Base-by-base conservation (phyloP, 352 stramenopile species). In the Phytophthora pseudosyringae region DNA sequence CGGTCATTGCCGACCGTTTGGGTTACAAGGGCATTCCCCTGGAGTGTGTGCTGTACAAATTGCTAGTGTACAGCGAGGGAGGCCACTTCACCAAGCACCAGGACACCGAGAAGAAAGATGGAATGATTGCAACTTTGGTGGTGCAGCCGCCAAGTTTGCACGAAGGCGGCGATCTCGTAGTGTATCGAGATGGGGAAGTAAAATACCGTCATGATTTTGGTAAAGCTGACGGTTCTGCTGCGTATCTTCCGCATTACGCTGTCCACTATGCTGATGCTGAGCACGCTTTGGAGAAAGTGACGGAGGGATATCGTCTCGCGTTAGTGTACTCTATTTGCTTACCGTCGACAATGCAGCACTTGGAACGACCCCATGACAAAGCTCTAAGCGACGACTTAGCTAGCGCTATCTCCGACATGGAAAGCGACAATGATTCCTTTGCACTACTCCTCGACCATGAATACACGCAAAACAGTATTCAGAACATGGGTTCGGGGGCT, bases 51-150 rank as follows among this genome's bases (percentile, higher is more conserved):
- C 46, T 62, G 33, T 82, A 83, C 69, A 86, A 88, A 63, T 21
- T 88, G 41, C 53, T 86, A 25, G 46, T 86, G 31, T 86, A 85
- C n/a, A 76, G 70, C n/a, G 26, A 51, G 18, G 16, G 59, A 18
- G 75, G 66, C 12, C 76, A 83, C 45, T 84, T 82, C 47, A 40
- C 66, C 4, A 69, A 70, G 18, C 76, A 88, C 52, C 68, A 77
- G 39, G 76, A 87, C 52, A 86, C 73, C 35, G 76, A 88, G 64
- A 86, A 86, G 39, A 60, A 86, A 52, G 54, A 61, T 15, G 75
- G 74, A 13, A 84, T 81, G 79, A 80, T 84, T 40, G 76, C 68
- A 5, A 86, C 76, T 5, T 57, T 88, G 8, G 59, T 86, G 44
- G 29, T 86, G 0, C 64, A 81, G 18, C 48, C 78, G 0, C 73